Conservation (phyloP, 1,284 basidiomycete species). For the Leccinum holopus region DNA sequence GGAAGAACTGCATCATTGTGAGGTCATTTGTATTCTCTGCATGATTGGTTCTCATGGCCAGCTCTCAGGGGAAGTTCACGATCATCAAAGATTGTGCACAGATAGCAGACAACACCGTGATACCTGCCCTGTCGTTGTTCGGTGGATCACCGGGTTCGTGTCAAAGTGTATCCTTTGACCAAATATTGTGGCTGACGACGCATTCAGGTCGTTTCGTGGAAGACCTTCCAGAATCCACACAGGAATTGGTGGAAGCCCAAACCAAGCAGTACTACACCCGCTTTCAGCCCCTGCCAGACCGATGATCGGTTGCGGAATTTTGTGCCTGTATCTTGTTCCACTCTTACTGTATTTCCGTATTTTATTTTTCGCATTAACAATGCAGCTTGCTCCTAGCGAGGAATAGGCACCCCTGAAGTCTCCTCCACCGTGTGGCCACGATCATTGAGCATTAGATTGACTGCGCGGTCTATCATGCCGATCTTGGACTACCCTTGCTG, state of each 20-base stretch:
- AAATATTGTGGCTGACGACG: slow-evolving; percentile 9
- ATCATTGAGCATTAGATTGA: background rate
- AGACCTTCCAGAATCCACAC: slow-evolving; percentile 88
- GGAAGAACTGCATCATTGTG: slow-evolving; percentile 93
- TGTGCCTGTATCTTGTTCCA: slow-evolving; percentile 1
- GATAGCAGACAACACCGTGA: slow-evolving; percentile 86
- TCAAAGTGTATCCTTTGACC: background rate
- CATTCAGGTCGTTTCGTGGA: slow-evolving; percentile 72
- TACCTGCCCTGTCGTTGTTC: slow-evolving; percentile 86
- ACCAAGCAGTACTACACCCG: slow-evolving; percentile 77
- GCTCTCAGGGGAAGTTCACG: slow-evolving; percentile 84
- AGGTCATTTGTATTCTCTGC: slow-evolving; percentile 30
- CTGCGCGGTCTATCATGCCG: background rate
- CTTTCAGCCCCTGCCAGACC: slow-evolving; percentile 48
- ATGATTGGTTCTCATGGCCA: background rate
- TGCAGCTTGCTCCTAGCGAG: background rate
- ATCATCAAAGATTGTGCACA: slow-evolving; percentile 96
- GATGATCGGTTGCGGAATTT: slow-evolving; percentile 21
- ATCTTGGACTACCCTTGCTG: background rate
- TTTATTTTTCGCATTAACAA: slow-evolving; percentile 1
- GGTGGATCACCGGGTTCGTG: slow-evolving; percentile 81
- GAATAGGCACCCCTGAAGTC: background rate
- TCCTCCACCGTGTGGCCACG: background rate
- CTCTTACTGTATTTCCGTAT: slow-evolving; percentile 7
- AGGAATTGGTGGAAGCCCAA: slow-evolving; percentile 75